Percentiles rank a stretch among this genome's conserved stretches.
These are phyloP conservation scores for Xerocomellus dryophilus DNA, from an alignment of 768 basidiomycete species.

Conservation along the genomic window DNA sequence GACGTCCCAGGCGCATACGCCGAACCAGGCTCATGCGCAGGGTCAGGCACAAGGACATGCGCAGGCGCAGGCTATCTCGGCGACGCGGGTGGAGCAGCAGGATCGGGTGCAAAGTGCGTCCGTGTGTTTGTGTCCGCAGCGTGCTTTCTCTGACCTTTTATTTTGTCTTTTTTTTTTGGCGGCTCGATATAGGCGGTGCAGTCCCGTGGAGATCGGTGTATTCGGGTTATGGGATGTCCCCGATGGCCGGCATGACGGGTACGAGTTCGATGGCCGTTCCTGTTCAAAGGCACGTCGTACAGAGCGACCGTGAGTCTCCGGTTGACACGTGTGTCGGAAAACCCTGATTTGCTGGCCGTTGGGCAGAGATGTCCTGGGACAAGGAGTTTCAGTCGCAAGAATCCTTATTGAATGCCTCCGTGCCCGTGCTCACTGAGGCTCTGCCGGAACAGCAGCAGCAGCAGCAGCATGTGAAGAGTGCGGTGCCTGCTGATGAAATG, in stretches of 20 bases:
- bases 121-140: not conserved
- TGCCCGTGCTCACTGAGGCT: constrained; percentile 3
- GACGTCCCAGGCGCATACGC: not conserved
- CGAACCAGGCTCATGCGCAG: constrained; percentile 6
- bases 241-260: constrained; percentile 33
- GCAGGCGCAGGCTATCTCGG: constrained; percentile 1
- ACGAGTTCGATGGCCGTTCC: constrained; percentile 13
- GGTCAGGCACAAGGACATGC: constrained; percentile 1
- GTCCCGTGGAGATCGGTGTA: constrained; percentile 41
- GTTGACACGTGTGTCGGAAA: not conserved
- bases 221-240: constrained; percentile 37
- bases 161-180: not conserved
- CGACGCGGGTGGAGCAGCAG: constrained; percentile 14
- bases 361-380: constrained; percentile 48
- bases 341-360: not conserved
- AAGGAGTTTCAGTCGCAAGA: constrained; percentile 63
- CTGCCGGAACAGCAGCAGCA: constrained; percentile 12
- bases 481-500: constrained; percentile 55
- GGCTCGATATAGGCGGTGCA: constrained; percentile 30
- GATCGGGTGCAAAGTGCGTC: constrained; percentile 20
- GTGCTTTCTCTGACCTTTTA: constrained; percentile 2
- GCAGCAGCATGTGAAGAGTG: constrained; percentile 24
- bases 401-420: constrained; percentile 32
- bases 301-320: constrained; percentile 43
- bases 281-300: constrained; percentile 26